Conservation (phyloP, 2,329 filamentous ascomycete species). For the Macrophomina pseudophaseolina region DNA sequence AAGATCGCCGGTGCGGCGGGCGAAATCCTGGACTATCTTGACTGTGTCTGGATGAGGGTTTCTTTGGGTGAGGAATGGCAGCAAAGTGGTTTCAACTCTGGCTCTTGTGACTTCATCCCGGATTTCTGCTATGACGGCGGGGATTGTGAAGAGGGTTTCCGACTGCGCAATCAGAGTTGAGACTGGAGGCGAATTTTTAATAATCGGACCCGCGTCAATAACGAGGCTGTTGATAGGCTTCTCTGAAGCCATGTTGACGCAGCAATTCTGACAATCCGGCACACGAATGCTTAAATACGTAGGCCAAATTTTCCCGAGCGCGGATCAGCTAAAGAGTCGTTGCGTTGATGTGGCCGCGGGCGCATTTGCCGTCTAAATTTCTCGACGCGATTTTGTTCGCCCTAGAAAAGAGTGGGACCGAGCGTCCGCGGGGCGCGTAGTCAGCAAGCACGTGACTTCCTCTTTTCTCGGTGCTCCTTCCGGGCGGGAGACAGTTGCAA, state of each 20-base stretch:
- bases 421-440: not conserved
- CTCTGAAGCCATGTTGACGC: conserved; percentile 36
- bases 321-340: not conserved
- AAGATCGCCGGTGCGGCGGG: conserved; percentile 85
- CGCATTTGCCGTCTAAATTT: not conserved
- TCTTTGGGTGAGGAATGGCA: conserved; percentile 82
- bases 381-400: conserved; percentile 10
- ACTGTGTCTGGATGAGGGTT: conserved; percentile 77
- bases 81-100: conserved; percentile 80
- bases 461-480: not conserved
- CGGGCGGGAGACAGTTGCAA: not conserved
- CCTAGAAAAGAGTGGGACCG: not conserved
- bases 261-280: not conserved
- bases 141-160: conserved; percentile 71
- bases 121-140: conserved; percentile 85
- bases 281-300: not conserved
- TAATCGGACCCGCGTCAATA: conserved; percentile 88
- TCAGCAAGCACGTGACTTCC: not conserved
- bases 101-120: conserved; percentile 79
- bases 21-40: conserved; percentile 81
- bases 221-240: conserved; percentile 84
- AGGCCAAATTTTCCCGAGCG: not conserved
- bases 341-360: not conserved
- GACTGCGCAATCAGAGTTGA: conserved; percentile 81
- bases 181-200: conserved; percentile 87